Conservation (phyloP, 2,329 filamentous ascomycete species). For the Myriosclerotinia scirpicola region DNA sequence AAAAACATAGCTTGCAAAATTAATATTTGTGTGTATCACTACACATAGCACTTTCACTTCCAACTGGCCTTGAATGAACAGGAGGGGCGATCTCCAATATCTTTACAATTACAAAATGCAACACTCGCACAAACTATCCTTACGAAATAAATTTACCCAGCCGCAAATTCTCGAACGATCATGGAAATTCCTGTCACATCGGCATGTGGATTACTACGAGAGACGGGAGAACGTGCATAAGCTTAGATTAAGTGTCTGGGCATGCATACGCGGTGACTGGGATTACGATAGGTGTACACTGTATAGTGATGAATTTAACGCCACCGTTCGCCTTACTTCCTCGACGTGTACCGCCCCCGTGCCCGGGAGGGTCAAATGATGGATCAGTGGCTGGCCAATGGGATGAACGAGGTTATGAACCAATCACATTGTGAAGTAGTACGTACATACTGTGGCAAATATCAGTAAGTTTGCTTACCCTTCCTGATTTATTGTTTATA, state of each 20-base stretch:
- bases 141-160: too few relatives aligned
- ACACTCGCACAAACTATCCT: too few relatives aligned
- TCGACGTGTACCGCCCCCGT: neutral
- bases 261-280: slow-evolving; percentile 14
- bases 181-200: neutral
- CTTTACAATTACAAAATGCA: too few relatives aligned
- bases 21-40: neutral
- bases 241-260: slow-evolving; percentile 9
- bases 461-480: too few relatives aligned
- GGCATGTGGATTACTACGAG: neutral
- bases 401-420: neutral
- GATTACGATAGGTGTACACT: neutral
- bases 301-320: slow-evolving; percentile 12
- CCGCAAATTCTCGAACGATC: neutral
- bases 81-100: too few relatives aligned
- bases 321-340: slow-evolving; percentile 16
- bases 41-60: neutral
- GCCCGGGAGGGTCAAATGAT: slow-evolving; percentile 13
- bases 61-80: neutral
- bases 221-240: slow-evolving; percentile 13
- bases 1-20: neutral
- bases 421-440: neutral
- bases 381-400: neutral
- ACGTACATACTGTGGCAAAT: neutral
- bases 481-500: too few relatives aligned